Conservation (phyloP, 2,329 filamentous ascomycete species). For the Apiospora sp. region DNA sequence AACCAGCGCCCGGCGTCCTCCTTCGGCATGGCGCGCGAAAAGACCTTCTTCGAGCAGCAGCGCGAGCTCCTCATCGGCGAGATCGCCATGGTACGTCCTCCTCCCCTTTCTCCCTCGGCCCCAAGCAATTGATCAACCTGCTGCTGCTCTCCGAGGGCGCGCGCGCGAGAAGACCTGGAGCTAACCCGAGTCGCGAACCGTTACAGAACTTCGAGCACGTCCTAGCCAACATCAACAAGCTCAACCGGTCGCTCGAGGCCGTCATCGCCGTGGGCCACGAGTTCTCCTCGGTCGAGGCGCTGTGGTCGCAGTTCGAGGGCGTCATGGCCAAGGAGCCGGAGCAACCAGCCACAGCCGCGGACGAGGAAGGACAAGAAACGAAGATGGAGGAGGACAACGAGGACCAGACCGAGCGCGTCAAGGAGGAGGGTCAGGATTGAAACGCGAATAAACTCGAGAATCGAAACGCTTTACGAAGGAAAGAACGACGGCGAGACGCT, state of each 20-base stretch:
- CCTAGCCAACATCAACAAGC: conserved; percentile 92
- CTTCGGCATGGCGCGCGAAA: conserved; percentile 46
- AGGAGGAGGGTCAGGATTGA: not conserved
- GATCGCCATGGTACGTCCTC: conserved; percentile 71
- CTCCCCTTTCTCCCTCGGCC: not conserved
- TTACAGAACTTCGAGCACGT: conserved; percentile 82
- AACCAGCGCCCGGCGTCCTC: conserved; percentile 1
- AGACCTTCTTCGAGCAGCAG: conserved; percentile 79
- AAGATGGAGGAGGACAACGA: conserved; percentile 31
- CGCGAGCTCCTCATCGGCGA: conserved; percentile 75
- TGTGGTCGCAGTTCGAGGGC: conserved; percentile 97
- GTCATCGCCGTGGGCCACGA: conserved; percentile 96
- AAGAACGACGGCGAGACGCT: too few relatives aligned
- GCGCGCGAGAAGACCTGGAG: not conserved
- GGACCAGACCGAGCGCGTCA: conserved; percentile 36
- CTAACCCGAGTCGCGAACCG: not conserved
- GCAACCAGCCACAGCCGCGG: conserved; percentile 19
- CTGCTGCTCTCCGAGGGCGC: not conserved
- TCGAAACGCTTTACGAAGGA: not conserved
- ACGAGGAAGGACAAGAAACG: conserved; percentile 24
- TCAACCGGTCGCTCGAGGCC: conserved; percentile 91
- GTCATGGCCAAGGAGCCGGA: conserved; percentile 80
- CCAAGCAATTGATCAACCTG: not conserved
- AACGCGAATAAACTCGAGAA: not conserved
- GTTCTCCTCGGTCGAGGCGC: conserved; percentile 93